Evolutionary conservation across 345 rosid species (phyloP).

Genomic region (Brassica nigra): DNA sequence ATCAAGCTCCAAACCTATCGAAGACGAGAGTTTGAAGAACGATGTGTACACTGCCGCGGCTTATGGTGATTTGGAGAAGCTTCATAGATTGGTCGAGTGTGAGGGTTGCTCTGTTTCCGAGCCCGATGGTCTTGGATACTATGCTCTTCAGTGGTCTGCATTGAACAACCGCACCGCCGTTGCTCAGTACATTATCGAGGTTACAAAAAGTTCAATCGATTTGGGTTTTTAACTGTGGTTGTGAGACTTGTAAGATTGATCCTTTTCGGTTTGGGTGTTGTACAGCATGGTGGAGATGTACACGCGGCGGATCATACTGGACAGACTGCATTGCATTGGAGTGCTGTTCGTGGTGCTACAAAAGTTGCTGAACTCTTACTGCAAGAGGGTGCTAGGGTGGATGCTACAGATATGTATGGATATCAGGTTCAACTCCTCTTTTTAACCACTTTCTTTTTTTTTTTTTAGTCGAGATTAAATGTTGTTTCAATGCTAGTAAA

Average conservation of each 20-base stretch:
- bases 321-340: constrained; percentile 98
- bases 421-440: constrained; percentile 67
- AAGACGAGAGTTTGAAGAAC: constrained; percentile 68
- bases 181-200: constrained; percentile 90
- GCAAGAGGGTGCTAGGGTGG: constrained; percentile 82
- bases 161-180: constrained; percentile 88
- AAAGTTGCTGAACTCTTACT: constrained; percentile 89
- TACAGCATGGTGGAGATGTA: constrained; percentile 92
- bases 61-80: constrained; percentile 97
- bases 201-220: constrained; percentile 15
- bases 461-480: not conserved
- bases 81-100: constrained; percentile 85
- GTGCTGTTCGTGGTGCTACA: constrained; percentile 94
- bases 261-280: not conserved
- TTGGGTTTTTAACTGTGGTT: too few species aligned
- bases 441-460: not conserved
- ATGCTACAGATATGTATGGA: constrained; percentile 79
- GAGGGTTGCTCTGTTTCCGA: constrained; percentile 86
- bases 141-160: constrained; percentile 98
- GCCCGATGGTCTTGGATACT: constrained; percentile 90
- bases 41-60: constrained; percentile 98
- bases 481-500: not conserved
- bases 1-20: constrained; percentile 37
- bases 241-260: too few species aligned
- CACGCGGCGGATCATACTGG: constrained; percentile 84